Percentiles rank a stretch among this genome's conserved stretches.
phyloP scores from a whole-genome alignment of 164 flowering plant species.

The Berberis thunbergii region DNA sequence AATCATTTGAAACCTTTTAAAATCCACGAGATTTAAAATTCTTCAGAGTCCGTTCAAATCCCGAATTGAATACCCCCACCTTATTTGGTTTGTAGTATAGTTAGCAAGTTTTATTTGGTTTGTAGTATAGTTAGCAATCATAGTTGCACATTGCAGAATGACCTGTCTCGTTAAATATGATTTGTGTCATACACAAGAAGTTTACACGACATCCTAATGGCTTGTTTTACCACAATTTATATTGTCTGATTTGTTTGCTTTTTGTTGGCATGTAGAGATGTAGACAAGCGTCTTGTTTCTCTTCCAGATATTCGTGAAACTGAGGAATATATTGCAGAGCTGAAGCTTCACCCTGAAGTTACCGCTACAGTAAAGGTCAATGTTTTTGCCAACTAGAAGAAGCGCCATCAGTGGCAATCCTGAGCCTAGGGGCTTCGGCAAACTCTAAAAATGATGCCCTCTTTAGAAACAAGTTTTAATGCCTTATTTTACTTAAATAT shows the following conservation, averaged over 20 bases:
- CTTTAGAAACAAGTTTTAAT: too few species aligned
- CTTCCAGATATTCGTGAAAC: conserved; percentile 91
- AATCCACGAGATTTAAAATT: too few species aligned
- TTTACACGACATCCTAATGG: neutral
- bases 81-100: neutral
- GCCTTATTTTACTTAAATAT: too few species aligned
- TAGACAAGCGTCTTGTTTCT: conserved; percentile 67
- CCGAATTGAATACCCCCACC: too few species aligned
- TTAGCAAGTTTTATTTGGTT: too few species aligned
- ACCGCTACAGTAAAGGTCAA: conserved; percentile 65
- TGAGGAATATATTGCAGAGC: conserved; percentile 82
- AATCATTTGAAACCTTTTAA: too few species aligned
- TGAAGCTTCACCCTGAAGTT: conserved; percentile 92
- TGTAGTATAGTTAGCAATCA: too few species aligned
- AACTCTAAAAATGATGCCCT: too few species aligned
- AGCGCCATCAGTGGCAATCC: neutral
- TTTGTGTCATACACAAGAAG: neutral
- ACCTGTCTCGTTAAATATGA: too few species aligned
- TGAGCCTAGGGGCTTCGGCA: too few species aligned
- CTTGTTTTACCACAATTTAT: neutral
- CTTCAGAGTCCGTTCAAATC: too few species aligned
- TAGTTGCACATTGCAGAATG: too few species aligned
- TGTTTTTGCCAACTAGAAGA: conserved; percentile 58
- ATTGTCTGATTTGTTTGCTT: neutral
- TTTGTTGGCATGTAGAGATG: conserved; percentile 49